These are phyloP conservation scores for Teratosphaeria viscida DNA, from an alignment of 2,329 filamentous ascomycete genomes.

Conservation along the genomic window DNA sequence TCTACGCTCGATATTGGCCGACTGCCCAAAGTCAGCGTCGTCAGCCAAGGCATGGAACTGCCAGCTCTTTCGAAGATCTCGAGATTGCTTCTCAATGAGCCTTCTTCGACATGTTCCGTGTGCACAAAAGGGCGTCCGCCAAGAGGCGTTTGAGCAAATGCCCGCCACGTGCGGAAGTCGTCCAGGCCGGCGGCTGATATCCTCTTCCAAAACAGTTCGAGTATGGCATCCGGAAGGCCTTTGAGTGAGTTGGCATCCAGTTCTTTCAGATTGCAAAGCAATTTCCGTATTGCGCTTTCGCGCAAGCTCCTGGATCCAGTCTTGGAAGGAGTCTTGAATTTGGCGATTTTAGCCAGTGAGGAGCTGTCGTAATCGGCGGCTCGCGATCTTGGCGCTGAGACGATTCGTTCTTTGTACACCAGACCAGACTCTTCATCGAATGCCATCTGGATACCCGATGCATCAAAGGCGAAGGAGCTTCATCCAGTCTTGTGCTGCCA, in stretches of 20 bases:
- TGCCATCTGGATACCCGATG: background rate
- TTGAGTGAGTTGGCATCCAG: constrained; percentile 8
- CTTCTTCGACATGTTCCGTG: background rate
- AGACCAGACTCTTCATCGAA: constrained; percentile 2
- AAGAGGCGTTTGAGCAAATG: background rate
- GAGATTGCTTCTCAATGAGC: background rate
- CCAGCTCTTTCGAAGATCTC: constrained; percentile 1
- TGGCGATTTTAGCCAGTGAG: background rate
- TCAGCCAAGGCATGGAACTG: constrained; percentile 12
- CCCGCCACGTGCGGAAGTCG: background rate
- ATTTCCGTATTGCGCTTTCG: background rate
- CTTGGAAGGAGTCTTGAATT: background rate
- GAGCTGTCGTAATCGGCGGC: background rate
- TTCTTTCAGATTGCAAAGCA: constrained; percentile 6
- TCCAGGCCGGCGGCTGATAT: background rate
- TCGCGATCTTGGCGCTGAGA: background rate
- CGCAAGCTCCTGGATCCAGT: background rate
- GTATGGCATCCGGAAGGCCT: background rate
- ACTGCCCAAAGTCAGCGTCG: constrained; percentile 8
- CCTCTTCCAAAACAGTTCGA: background rate
- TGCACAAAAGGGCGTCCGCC: background rate
- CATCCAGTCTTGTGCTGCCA: no score
- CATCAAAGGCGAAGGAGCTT: background rate
- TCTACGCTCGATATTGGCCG: background rate
- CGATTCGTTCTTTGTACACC: constrained; percentile 1